These are phyloP conservation scores for Cyberlindnera suaveolens DNA, from an alignment of 805 yeast genomes.

Conservation along the genomic window DNA sequence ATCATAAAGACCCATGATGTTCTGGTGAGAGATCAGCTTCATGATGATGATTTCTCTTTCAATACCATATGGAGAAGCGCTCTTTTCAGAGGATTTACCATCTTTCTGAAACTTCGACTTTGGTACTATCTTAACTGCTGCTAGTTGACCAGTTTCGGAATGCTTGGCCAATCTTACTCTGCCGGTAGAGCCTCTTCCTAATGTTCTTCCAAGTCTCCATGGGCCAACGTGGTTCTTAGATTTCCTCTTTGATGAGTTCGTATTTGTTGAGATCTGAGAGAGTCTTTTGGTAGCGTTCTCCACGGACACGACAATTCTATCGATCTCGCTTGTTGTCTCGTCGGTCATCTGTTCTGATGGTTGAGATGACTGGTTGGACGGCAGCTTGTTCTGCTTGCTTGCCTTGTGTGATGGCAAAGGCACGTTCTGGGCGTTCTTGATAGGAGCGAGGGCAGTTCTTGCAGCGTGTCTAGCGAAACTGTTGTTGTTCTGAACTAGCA, in stretches of 20 bases:
- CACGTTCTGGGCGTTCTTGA: constrained; percentile 16
- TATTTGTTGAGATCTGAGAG: constrained; percentile 23
- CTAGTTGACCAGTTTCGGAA: constrained; percentile 74
- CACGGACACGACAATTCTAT: constrained; percentile 24
- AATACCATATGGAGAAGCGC: constrained; percentile 70
- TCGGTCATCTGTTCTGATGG: neutral
- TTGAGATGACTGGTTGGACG: neutral
- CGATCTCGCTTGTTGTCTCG: constrained; percentile 17
- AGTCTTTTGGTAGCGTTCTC: constrained; percentile 26
- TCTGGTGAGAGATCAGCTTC: constrained; percentile 74
- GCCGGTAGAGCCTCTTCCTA: constrained; percentile 96
- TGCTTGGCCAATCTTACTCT: constrained; percentile 90
- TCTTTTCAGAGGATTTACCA: constrained; percentile 35
- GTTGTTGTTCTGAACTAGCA: constrained; percentile 1
- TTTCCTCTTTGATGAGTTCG: constrained; percentile 25
- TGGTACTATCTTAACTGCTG: constrained; percentile 95
- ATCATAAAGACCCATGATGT: constrained; percentile 72
- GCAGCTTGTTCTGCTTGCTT: neutral
- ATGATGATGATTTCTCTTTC: constrained; percentile 82
- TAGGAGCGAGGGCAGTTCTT: constrained; percentile 16
- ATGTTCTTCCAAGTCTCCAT: constrained; percentile 91
- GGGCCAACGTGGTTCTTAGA: constrained; percentile 61
- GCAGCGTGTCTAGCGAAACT: constrained; percentile 24
- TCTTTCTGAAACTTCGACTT: constrained; percentile 58
- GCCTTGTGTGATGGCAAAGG: constrained; percentile 30